Conservation (phyloP, 768 basidiomycete species). For the Panellus pusillus region DNA sequence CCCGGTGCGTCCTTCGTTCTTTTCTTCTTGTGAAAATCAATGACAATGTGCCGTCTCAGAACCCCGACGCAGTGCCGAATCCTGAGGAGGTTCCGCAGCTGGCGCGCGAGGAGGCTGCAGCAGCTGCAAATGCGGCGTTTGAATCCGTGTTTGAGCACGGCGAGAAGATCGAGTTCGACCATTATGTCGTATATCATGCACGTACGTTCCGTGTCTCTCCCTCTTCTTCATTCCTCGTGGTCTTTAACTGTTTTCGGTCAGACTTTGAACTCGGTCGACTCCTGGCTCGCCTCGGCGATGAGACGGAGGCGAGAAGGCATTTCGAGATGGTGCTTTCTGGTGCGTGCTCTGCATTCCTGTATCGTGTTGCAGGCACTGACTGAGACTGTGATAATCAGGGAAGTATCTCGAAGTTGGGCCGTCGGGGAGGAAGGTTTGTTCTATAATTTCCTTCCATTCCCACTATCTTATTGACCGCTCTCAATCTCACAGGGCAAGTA, state of each 20-base stretch:
- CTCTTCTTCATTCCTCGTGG: background rate
- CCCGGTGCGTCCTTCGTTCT: slow-evolving; percentile 58
- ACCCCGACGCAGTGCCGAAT: slow-evolving; percentile 59
- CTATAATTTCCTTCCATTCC: background rate
- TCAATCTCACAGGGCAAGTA: slow-evolving; percentile 57
- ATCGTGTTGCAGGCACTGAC: background rate
- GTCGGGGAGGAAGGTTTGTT: slow-evolving; percentile 51
- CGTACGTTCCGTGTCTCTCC: slow-evolving; percentile 50
- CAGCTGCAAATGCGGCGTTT: slow-evolving; percentile 57
- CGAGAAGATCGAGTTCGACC: slow-evolving; percentile 76
- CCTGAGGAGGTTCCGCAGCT: slow-evolving; percentile 33
- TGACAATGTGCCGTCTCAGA: slow-evolving; percentile 33
- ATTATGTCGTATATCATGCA: slow-evolving; percentile 84
- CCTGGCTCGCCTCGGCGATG: slow-evolving; percentile 66
- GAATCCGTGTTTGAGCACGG: slow-evolving; percentile 69
- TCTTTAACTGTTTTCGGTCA: slow-evolving; percentile 26
- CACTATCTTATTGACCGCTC: background rate
- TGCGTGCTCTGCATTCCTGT: slow-evolving; percentile 23
- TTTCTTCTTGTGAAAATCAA: background rate
- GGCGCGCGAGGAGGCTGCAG: slow-evolving; percentile 52
- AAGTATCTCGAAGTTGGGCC: slow-evolving; percentile 69
- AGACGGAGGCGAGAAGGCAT: slow-evolving; percentile 59
- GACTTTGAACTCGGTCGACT: slow-evolving; percentile 89
- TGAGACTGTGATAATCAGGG: slow-evolving; percentile 29
- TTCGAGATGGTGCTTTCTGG: slow-evolving; percentile 85